Conservation (phyloP, 805 yeast species). For the Kodamaea laetipori region DNA sequence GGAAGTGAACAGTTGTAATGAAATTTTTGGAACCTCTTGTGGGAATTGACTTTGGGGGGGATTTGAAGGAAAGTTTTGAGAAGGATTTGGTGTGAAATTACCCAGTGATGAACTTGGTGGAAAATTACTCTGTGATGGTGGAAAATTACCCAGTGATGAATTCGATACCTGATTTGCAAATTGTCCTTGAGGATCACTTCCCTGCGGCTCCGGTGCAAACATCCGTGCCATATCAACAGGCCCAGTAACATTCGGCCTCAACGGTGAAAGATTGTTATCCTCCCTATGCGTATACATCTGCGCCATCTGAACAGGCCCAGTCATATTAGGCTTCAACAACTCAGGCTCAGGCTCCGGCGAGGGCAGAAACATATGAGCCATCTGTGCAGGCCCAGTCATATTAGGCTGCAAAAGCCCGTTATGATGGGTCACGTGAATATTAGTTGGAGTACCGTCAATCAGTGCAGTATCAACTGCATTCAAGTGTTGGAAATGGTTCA, state of each 20-base stretch:
- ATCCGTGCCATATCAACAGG: slow-evolving; percentile 40
- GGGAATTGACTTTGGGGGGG: slow-evolving; percentile 2
- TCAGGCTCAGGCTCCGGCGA: slow-evolving; percentile 22
- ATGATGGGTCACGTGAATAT: slow-evolving; percentile 40
- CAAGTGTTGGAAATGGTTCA: slow-evolving; percentile 69
- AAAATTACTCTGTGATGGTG: too few species aligned
- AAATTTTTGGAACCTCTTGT: slow-evolving; percentile 28
- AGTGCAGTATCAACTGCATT: slow-evolving; percentile 74
- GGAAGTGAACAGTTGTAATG: slow-evolving; percentile 42
- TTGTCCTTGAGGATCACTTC: too few species aligned
- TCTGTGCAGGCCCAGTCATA: slow-evolving; percentile 49
- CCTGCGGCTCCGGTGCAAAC: slow-evolving; percentile 22
- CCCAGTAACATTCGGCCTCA: slow-evolving; percentile 32
- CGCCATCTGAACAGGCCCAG: slow-evolving; percentile 48
- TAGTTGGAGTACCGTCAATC: slow-evolving; percentile 67
- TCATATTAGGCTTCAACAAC: slow-evolving; percentile 43
- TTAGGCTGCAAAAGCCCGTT: slow-evolving; percentile 40
- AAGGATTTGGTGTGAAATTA: too few species aligned
- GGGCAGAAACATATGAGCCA: slow-evolving; percentile 30
- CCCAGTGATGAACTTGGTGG: too few species aligned
- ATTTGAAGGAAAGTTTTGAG: too few species aligned
- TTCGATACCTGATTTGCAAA: too few species aligned
- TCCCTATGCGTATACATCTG: slow-evolving; percentile 14
- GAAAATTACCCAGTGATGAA: too few species aligned
- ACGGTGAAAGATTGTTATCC: slow-evolving; percentile 17